Conservation (phyloP, 768 basidiomycete species). For the Chalciporus piperatus region DNA sequence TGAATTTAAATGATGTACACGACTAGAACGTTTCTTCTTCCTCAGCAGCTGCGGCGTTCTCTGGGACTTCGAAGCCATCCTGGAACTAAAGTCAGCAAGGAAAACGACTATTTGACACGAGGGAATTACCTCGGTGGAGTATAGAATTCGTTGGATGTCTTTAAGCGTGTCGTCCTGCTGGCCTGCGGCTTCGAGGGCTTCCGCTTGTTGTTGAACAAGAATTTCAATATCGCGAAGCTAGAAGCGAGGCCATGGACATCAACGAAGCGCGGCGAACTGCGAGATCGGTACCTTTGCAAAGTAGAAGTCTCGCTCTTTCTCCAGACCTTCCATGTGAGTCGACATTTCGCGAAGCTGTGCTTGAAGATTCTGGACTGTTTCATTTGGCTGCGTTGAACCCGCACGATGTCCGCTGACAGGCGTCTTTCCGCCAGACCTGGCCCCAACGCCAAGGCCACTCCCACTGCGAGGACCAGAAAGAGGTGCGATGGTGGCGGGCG, state of each 20-base stretch:
- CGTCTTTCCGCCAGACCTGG: constrained; percentile 65
- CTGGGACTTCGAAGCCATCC: constrained; percentile 95
- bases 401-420: constrained; percentile 68
- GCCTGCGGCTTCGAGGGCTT: constrained; percentile 53
- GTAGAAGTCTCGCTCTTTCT: constrained; percentile 98
- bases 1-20: constrained; percentile 13
- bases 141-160: constrained; percentile 89
- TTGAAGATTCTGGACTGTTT: constrained; percentile 65
- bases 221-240: constrained; percentile 97
- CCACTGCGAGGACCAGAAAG: constrained; percentile 43
- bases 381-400: constrained; percentile 63
- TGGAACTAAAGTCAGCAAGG: constrained; percentile 32
- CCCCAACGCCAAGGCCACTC: constrained; percentile 35
- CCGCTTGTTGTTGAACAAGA: constrained; percentile 78
- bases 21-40: constrained; percentile 79
- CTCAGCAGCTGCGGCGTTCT: constrained; percentile 50
- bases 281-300: constrained; percentile 79
- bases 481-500: constrained; percentile 77
- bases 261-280: constrained; percentile 2
- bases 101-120: not conserved
- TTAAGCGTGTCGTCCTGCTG: constrained; percentile 60
- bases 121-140: constrained; percentile 85
- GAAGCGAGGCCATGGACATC: constrained; percentile 2
- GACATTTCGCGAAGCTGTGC: constrained; percentile 81
- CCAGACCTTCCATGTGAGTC: constrained; percentile 79